These are phyloP conservation scores for Malus hybrid DNA, from an alignment of 331 rosid species.

Conservation along the genomic window DNA sequence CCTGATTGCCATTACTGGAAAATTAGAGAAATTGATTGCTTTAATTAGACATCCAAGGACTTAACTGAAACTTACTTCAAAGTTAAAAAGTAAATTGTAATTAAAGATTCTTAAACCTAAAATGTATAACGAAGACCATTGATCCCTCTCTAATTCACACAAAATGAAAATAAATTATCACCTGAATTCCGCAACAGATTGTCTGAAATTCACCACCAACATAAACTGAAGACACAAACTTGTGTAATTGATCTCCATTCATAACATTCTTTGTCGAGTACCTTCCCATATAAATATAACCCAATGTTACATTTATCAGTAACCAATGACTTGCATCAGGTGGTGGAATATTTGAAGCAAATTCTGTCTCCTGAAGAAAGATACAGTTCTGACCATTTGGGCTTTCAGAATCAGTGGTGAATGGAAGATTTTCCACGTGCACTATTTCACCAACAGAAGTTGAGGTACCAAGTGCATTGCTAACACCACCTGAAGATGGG, in stretches of 20 bases:
- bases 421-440: conserved; percentile 25
- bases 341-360: conserved; percentile 26
- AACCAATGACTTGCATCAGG: conserved; percentile 44
- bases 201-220: conserved; percentile 55
- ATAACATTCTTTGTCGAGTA: conserved; percentile 54
- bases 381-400: conserved; percentile 25
- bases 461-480: conserved; percentile 21
- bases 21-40: not conserved
- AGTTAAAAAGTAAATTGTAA: not conserved
- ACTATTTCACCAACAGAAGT: conserved; percentile 33
- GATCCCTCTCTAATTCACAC: not conserved
- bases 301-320: conserved; percentile 37
- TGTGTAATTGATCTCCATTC: conserved; percentile 39
- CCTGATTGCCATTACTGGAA: not conserved
- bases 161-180: conserved; percentile 22
- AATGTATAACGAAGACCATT: not conserved
- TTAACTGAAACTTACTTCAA: not conserved
- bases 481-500: conserved; percentile 31
- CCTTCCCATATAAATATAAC: conserved; percentile 49
- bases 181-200: conserved; percentile 65
- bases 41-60: not conserved
- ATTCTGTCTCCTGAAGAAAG: conserved; percentile 22
- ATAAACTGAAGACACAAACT: conserved; percentile 45
- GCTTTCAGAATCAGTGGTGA: conserved; percentile 29
- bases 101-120: not conserved